A percentile compares a stretch with the other conserved stretches of the same genome.
These are phyloP conservation scores for Nicotiana obtusifolia DNA, from an alignment of 257 asterid species.

Conservation along the genomic window DNA sequence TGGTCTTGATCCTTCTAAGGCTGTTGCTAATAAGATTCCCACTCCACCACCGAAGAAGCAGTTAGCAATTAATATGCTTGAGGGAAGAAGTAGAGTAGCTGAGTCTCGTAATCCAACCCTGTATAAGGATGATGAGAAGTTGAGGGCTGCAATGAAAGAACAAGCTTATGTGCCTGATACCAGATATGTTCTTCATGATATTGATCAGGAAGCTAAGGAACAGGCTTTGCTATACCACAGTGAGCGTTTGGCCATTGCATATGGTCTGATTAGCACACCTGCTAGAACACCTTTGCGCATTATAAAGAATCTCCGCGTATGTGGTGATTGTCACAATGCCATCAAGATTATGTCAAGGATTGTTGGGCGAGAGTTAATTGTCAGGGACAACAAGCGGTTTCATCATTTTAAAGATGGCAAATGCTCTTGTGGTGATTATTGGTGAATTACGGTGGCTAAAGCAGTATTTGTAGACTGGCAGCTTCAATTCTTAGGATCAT, in stretches of 20 bases:
- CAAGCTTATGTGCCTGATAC: constrained; percentile 94
- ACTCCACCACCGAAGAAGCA: constrained; percentile 80
- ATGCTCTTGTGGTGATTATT: constrained; percentile 93
- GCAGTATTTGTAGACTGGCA: neutral
- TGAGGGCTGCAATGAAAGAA: constrained; percentile 77
- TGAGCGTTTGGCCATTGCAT: constrained; percentile 93
- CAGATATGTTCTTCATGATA: constrained; percentile 89
- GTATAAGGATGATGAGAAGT: constrained; percentile 87
- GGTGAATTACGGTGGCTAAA: constrained; percentile 39
- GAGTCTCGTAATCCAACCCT: constrained; percentile 71
- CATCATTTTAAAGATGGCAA: constrained; percentile 94
- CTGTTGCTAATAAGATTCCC: constrained; percentile 50
- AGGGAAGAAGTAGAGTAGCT: constrained; percentile 63
- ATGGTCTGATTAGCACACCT: constrained; percentile 87
- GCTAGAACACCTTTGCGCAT: constrained; percentile 82
- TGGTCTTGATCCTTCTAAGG: constrained; percentile 66
- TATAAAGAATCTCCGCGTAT: constrained; percentile 81
- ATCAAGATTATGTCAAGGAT: constrained; percentile 96
- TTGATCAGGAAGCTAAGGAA: constrained; percentile 98
- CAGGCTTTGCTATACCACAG: constrained; percentile 92
- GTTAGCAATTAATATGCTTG: constrained; percentile 70
- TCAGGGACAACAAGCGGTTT: constrained; percentile 81
- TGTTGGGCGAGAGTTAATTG: constrained; percentile 91
- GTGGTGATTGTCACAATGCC: constrained; percentile 93
- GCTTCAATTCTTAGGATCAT: neutral